Conservation (phyloP, 148 eudicot species). For the Nepenthes mirabilis region DNA sequence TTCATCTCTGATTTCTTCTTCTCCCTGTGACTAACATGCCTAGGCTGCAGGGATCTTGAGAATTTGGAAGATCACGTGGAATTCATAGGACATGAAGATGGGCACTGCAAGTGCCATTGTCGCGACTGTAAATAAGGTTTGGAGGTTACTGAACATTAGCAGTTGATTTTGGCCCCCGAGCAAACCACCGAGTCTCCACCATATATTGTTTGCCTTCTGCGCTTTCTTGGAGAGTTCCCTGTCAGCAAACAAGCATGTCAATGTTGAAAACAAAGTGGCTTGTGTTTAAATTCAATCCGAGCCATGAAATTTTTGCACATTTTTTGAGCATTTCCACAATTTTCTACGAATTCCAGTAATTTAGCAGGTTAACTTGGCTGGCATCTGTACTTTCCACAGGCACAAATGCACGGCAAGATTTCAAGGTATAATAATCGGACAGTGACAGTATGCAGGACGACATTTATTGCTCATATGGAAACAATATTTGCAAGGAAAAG, state of each 20-base stretch:
- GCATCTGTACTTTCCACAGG: no score
- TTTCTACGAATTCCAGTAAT: no score
- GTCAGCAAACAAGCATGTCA: background rate
- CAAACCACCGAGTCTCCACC: constrained; percentile 89
- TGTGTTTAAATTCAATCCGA: background rate
- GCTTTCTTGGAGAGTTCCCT: constrained; percentile 99
- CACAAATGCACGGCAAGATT: no score
- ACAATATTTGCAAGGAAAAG: no score
- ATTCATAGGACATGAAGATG: constrained; percentile 70
- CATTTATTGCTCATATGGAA: no score
- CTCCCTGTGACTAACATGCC: constrained; percentile 69
- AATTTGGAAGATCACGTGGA: constrained; percentile 61
- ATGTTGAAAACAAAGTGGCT: background rate
- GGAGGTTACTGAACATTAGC: constrained; percentile 65
- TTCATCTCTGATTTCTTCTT: constrained; percentile 45
- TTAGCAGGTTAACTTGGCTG: no score
- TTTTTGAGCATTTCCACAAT: background rate
- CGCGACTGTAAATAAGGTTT: constrained; percentile 81
- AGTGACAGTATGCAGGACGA: no score
- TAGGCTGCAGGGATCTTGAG: constrained; percentile 76
- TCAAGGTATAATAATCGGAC: no score
- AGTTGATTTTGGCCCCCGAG: constrained; percentile 86
- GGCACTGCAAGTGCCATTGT: constrained; percentile 90
- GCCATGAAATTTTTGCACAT: no score
- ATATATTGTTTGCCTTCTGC: constrained; percentile 76